A percentile compares a stretch with the other conserved stretches of the same genome.
phyloP scores from a whole-genome alignment of 768 basidiomycete species.

The Boletus huronensis region DNA sequence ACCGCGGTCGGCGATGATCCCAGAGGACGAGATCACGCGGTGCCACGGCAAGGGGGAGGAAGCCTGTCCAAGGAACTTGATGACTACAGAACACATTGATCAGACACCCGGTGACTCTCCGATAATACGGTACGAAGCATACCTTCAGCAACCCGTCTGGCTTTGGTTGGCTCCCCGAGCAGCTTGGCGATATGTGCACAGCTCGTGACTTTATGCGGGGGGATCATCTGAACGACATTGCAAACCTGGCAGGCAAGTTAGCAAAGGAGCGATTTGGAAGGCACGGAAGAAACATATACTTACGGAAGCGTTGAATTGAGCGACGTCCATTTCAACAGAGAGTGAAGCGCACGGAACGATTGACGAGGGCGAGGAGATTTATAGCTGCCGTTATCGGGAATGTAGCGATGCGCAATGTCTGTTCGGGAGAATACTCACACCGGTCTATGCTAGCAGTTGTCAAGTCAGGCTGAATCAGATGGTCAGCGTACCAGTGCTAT shows the following conservation, averaged over 20 bases:
- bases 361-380: not conserved
- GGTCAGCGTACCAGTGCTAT: not conserved
- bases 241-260: slow-evolving; percentile 50
- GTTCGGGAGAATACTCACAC: not conserved
- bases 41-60: slow-evolving; percentile 75
- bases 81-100: slow-evolving; percentile 43
- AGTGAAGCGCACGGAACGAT: not conserved
- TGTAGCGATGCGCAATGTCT: not conserved
- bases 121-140: slow-evolving; percentile 2
- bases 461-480: not conserved
- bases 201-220: slow-evolving; percentile 61
- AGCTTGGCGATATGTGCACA: slow-evolving; percentile 79
- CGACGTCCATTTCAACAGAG: slow-evolving; percentile 10
- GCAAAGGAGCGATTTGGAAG: not conserved
- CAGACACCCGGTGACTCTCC: not conserved
- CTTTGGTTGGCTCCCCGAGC: slow-evolving; percentile 69
- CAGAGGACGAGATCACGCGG: slow-evolving; percentile 65
- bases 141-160: slow-evolving; percentile 83
- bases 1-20: slow-evolving; percentile 69
- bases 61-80: slow-evolving; percentile 62
- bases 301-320: slow-evolving; percentile 21
- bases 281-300: not conserved
- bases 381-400: not conserved
- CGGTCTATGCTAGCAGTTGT: not conserved
- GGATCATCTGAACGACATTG: slow-evolving; percentile 61